Evolutionary conservation across 1,284 basidiomycete genomes (phyloP).

Genomic region (Cryptococcus sp.): DNA sequence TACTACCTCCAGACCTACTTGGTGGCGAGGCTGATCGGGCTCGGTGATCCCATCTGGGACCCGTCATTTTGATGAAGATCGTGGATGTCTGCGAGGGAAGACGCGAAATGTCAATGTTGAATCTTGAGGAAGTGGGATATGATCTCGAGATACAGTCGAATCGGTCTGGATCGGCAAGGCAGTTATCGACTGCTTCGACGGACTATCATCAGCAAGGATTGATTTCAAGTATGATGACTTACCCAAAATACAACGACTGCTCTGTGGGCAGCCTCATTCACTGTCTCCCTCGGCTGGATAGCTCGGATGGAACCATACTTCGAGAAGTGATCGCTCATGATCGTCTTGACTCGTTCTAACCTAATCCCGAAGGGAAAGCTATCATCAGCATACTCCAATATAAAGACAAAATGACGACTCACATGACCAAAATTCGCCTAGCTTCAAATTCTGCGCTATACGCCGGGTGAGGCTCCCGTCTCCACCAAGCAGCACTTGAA

Average conservation of each 20-base stretch:
- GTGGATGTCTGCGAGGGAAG: slow-evolving; percentile 4
- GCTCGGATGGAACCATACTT: slow-evolving; percentile 23
- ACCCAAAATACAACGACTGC: slow-evolving; percentile 32
- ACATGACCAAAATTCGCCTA: slow-evolving; percentile 25
- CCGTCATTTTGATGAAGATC: slow-evolving; percentile 27
- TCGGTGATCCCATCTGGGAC: slow-evolving; percentile 17
- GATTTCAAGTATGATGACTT: slow-evolving; percentile 6
- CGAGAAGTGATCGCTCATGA: slow-evolving; percentile 26
- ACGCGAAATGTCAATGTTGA: slow-evolving; percentile 15
- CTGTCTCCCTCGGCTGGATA: slow-evolving; percentile 18
- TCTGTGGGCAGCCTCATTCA: slow-evolving; percentile 12
- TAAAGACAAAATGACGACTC: slow-evolving; percentile 4
- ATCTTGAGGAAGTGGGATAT: not conserved
- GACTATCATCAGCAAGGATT: too few species aligned
- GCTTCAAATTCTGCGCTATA: slow-evolving; percentile 20
- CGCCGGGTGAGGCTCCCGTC: slow-evolving; percentile 23
- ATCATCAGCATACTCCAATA: not conserved
- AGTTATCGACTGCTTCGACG: slow-evolving; percentile 8
- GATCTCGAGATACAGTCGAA: slow-evolving; percentile 11
- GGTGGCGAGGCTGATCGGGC: slow-evolving; percentile 1
- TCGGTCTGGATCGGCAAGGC: slow-evolving; percentile 20
- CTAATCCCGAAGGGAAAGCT: slow-evolving; percentile 28
- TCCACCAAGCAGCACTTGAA: slow-evolving; percentile 15
- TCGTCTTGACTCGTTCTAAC: slow-evolving; percentile 3
- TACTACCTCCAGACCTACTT: not conserved